These are phyloP conservation scores for Flaveria trinervia DNA, from an alignment of 129 eudicot genomes.

Conservation along the genomic window DNA sequence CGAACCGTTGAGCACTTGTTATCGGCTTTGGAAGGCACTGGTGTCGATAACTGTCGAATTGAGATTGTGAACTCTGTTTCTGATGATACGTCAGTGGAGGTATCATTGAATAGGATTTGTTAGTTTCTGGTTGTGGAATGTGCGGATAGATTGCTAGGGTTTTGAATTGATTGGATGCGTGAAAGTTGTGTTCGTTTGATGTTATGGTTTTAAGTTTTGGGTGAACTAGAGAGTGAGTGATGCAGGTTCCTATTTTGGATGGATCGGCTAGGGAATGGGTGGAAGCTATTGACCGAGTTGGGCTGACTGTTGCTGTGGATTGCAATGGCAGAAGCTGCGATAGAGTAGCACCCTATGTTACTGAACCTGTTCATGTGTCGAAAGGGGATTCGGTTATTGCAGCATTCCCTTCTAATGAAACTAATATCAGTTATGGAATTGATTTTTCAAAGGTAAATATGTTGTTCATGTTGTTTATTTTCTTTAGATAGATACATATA, in stretches of 20 bases:
- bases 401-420: constrained; percentile 64
- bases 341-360: constrained; percentile 79
- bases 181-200: not conserved
- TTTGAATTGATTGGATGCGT: not conserved
- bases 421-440: constrained; percentile 70
- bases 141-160: not conserved
- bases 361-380: constrained; percentile 62
- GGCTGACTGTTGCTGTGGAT: constrained; percentile 70
- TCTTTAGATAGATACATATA: not conserved
- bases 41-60: constrained; percentile 83
- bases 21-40: constrained; percentile 82
- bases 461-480: not conserved
- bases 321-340: constrained; percentile 53
- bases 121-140: not conserved
- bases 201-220: not conserved
- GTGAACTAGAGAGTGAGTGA: constrained; percentile 12
- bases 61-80: constrained; percentile 39
- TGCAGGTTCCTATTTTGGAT: constrained; percentile 88
- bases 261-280: constrained; percentile 96
- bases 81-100: constrained; percentile 55
- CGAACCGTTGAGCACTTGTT: constrained; percentile 89
- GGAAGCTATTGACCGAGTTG: constrained; percentile 73
- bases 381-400: constrained; percentile 69
- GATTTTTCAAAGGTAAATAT: constrained; percentile 66
- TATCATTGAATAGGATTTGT: constrained; percentile 17